Evolutionary conservation across 1,284 basidiomycete genomes (phyloP), one percentile per base, ranked within the genome.

Genomic region (Ceratobasidium theobromae): DNA sequence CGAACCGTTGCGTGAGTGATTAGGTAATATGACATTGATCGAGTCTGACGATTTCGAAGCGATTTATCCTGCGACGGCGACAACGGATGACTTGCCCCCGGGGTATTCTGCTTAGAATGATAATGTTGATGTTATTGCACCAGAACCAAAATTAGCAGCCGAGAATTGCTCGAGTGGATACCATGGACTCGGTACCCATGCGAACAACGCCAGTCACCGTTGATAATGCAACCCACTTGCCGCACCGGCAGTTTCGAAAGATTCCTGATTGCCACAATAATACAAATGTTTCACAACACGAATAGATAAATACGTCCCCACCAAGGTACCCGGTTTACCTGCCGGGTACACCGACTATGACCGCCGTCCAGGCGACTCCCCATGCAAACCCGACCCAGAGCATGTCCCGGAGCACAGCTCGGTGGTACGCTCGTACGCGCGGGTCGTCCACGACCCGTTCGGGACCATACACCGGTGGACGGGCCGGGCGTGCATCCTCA

Each of bases 1-100:
- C 30, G 30, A 87, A 64, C 78, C 81, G n/a, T 74, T 88, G 51
- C 89, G 88, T 91, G 74, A 69, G 87, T 84, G 8, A 9, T 11
- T 21, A 14, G 5, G 5, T 6, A 21, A 45, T 45, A 11, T 45
- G 43, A 38, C 16, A n/a, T 21, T 45, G 18, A 8, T 8, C 6
- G 9, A 5, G 9, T 11, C 18, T 45, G 43, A 45, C 43, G 5
- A 45, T 9, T 45, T 6, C 18, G 16, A 8, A 45, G 43, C 43
- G 18, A 9, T 45, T 11, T 45, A 45, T 11, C 9, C 5, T 21
- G 18, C 18, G 9, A 16, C 35, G 8, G 9, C 35, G 16, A 8
- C 35, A 8, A 38, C 35, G 35, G 35, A 38, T 16, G 35, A 38
- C 35, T 16, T 38, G 9, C 35, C 35, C 8, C 35, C 35, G 16